Percentiles rank a stretch among this genome's conserved stretches.
These are phyloP conservation scores for Oemleria cerasiformis DNA, from an alignment of 306 rosid species.

Conservation along the genomic window DNA sequence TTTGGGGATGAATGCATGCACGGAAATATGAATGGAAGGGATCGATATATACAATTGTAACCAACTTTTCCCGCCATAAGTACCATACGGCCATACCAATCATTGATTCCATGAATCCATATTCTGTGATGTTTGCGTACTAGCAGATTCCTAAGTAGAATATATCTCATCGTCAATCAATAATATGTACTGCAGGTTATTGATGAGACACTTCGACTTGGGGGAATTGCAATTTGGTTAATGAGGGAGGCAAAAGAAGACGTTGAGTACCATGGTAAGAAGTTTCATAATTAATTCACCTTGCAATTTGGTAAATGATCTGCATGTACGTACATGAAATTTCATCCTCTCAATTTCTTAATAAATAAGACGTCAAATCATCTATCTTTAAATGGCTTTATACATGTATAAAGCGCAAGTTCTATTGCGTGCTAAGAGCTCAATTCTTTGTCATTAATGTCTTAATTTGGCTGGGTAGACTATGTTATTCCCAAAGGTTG, in stretches of 20 bases:
- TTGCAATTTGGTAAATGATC: not conserved
- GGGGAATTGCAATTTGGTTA: conserved; percentile 94
- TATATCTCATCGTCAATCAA: not conserved
- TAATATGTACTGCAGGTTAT: not conserved
- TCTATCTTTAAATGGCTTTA: too few relatives aligned
- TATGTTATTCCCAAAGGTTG: conserved; percentile 81
- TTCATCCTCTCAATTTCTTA: not conserved
- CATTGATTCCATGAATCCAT: too few relatives aligned
- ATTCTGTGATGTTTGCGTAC: not conserved
- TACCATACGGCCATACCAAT: too few relatives aligned
- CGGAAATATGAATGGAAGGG: too few relatives aligned
- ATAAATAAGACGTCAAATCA: too few relatives aligned
- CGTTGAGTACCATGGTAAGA: conserved; percentile 69
- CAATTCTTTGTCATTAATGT: not conserved
- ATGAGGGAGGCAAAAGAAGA: conserved; percentile 90
- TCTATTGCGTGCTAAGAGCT: too few relatives aligned
- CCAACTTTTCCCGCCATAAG: too few relatives aligned
- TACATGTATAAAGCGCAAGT: too few relatives aligned
- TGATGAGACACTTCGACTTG: conserved; percentile 58
- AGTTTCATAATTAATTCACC: too few relatives aligned
- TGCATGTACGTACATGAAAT: not conserved
- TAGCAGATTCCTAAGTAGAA: not conserved
- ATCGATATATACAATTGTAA: too few relatives aligned
- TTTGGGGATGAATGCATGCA: too few relatives aligned
- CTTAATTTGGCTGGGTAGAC: conserved; percentile 35